These are phyloP conservation scores for Cylindrotheca closterium DNA, from an alignment of 108 stramenopile genomes.

Conservation along the genomic window DNA sequence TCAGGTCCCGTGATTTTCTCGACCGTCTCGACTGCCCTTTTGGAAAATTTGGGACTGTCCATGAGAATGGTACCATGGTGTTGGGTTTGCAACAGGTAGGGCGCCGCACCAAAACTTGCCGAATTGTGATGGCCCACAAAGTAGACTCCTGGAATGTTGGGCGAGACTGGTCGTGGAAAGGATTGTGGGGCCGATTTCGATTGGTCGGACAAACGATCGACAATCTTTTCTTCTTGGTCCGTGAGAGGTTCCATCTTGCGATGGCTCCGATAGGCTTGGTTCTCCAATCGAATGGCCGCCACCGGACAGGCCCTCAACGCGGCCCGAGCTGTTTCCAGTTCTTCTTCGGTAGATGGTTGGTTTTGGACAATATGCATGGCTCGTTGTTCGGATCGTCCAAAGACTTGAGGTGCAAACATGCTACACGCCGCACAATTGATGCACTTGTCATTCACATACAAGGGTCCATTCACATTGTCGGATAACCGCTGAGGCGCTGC, in stretches of 20 bases:
- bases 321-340: slow-evolving; percentile 55
- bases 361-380: slow-evolving; percentile 46
- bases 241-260: neutral
- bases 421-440: slow-evolving; percentile 74
- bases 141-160: slow-evolving; percentile 31
- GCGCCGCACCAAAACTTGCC: slow-evolving; percentile 60
- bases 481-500: slow-evolving; percentile 44
- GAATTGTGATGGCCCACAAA: slow-evolving; percentile 70
- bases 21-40: slow-evolving; percentile 37
- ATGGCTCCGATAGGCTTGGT: slow-evolving; percentile 30
- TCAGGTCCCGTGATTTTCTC: slow-evolving; percentile 32
- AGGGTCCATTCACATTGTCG: slow-evolving; percentile 56
- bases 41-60: slow-evolving; percentile 53
- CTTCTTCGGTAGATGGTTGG: slow-evolving; percentile 40
- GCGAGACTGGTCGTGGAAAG: slow-evolving; percentile 49
- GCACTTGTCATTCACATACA: slow-evolving; percentile 74
- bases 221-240: slow-evolving; percentile 27
- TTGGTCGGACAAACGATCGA: slow-evolving; percentile 30
- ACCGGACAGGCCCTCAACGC: slow-evolving; percentile 74
- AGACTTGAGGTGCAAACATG: slow-evolving; percentile 55
- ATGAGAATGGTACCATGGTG: slow-evolving; percentile 50
- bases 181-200: slow-evolving; percentile 29
- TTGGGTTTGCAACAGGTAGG: slow-evolving; percentile 43
- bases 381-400: slow-evolving; percentile 21
- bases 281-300: slow-evolving; percentile 67